Conservation (phyloP, 805 yeast species). For the Isabelozyma pseudorhagii region DNA sequence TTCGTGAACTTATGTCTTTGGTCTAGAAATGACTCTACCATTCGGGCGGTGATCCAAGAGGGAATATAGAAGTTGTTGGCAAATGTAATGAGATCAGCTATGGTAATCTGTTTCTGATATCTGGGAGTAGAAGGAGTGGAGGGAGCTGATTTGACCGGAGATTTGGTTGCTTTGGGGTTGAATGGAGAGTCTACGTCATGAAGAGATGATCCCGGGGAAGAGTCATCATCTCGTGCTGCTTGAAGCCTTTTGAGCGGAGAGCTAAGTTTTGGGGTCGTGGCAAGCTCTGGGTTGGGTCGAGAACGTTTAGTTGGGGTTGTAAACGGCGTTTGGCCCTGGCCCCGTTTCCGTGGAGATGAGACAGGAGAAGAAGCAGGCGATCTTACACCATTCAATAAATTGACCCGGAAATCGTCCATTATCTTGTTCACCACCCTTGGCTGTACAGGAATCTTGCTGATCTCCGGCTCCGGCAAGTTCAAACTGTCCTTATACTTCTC, state of each 20-base stretch:
- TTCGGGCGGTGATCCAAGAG: constrained; percentile 43
- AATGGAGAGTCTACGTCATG: constrained; percentile 25
- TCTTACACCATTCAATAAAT: constrained; percentile 25
- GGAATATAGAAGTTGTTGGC: constrained; percentile 68
- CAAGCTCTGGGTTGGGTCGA: constrained; percentile 11
- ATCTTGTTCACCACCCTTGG: constrained; percentile 39
- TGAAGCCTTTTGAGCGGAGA: constrained; percentile 1
- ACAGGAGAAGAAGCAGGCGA: constrained; percentile 15
- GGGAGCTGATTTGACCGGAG: constrained; percentile 1
- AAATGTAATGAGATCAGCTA: constrained; percentile 39
- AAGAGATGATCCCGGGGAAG: too few species aligned
- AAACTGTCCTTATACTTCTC: constrained; percentile 44
- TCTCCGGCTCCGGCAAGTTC: constrained; percentile 46
- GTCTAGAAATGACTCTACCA: constrained; percentile 48
- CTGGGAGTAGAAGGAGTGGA: constrained; percentile 3
- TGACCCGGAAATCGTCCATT: constrained; percentile 44
- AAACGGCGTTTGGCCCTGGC: constrained; percentile 16
- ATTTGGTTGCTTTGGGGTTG: constrained; percentile 14
- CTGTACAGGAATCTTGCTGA: constrained; percentile 58
- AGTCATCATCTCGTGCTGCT: too few species aligned
- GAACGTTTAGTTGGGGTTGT: too few species aligned
- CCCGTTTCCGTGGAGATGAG: constrained; percentile 36
- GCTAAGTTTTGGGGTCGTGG: constrained; percentile 4
- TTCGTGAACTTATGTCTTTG: constrained; percentile 50
- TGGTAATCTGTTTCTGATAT: constrained; percentile 21